phyloP scores from a whole-genome alignment of 2,329 filamentous ascomycete genomes.

The Stylonectria norvegica region DNA sequence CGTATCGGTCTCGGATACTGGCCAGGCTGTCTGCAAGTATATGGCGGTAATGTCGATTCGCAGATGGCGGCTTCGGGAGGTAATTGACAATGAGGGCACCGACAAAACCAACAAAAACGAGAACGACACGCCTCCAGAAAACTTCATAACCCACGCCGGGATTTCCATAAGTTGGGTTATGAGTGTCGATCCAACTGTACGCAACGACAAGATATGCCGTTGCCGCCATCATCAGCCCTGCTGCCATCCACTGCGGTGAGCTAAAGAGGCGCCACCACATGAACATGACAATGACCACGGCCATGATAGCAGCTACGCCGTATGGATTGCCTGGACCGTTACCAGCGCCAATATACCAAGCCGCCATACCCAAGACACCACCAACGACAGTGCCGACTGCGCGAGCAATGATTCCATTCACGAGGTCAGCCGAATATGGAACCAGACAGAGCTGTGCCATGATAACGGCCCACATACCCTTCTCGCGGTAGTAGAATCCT shows the following conservation, averaged over 20 bases:
- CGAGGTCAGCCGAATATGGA: constrained; percentile 50
- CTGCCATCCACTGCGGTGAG: constrained; percentile 27
- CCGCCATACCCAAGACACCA: constrained; percentile 43
- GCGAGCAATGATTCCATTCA: constrained; percentile 42
- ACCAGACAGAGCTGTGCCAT: constrained; percentile 48
- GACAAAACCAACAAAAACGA: constrained; percentile 7
- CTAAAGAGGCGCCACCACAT: constrained; percentile 37
- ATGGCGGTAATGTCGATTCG: constrained; percentile 7
- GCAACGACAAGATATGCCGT: constrained; percentile 44
- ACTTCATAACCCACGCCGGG: constrained; percentile 32
- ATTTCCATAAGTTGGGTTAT: constrained; percentile 42
- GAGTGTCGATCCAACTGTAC: constrained; percentile 45
- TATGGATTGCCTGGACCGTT: constrained; percentile 47
- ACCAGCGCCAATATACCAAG: constrained; percentile 52
- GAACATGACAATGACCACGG: constrained; percentile 33
- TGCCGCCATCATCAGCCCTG: constrained; percentile 30
- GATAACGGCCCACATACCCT: constrained; percentile 51
- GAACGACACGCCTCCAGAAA: constrained; percentile 8
- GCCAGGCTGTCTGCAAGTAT: constrained; percentile 7
- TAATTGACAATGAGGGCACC: constrained; percentile 7
- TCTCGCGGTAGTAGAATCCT: constrained; percentile 50
- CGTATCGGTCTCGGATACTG: constrained; percentile 9
- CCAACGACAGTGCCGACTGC: constrained; percentile 44
- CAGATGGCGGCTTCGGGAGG: constrained; percentile 10
- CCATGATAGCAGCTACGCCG: constrained; percentile 45